Base-by-base conservation (phyloP, 306 rosid genomes). In the Elaeagnus macrophylla region DNA sequence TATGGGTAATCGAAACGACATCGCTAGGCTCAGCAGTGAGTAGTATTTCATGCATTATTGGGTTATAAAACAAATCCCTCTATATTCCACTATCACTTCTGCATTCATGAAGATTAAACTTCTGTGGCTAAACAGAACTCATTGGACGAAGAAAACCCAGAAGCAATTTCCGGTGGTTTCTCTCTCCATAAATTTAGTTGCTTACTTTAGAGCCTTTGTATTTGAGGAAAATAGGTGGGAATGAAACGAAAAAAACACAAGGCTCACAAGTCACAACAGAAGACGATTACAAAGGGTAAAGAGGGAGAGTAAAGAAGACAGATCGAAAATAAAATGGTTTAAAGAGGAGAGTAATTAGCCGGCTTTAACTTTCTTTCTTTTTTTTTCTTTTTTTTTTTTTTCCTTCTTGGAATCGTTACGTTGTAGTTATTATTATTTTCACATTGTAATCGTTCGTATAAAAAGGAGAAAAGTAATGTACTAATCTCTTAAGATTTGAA, bases 11-110 rank as follows among this genome's bases (percentile, higher is more conserved):
- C 32, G 71, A 61, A 9, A 73, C 51, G 52, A 38, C 61, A 57
- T 69, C 68, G 67, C 44, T 58, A 5, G 71, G 63, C 42, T 75
- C 57, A 35, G 72, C 81, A 64, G 38, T 65, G 1, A 69, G 17
- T 15, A 72, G 80, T 37, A 81, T 67, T 40, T 84, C 80, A 17
- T 81, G 97, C 99, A 91, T 91, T 91, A 79, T 85, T 37, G 57
- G 53, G 40, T 61, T 57, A 46, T 65, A 61, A 48, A 57, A 51
- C 5, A 41, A 9, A 20, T 12, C 49, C 45, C 48, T 14, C 56
- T 61, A 48, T 71, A 76, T 72, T 70, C 71, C 61, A 59, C 53
- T 35, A 57, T 46, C 37, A 64, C 48, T 10, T 13, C 32, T 25
- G 2, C 32, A 25, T 25, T 25, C 32, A 25, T 2, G 32, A 3